Percentiles rank a stretch among this genome's conserved stretches.
Evolutionary conservation across 257 asterid genomes (phyloP).

Genomic region (Jaltomata sinuosa): DNA sequence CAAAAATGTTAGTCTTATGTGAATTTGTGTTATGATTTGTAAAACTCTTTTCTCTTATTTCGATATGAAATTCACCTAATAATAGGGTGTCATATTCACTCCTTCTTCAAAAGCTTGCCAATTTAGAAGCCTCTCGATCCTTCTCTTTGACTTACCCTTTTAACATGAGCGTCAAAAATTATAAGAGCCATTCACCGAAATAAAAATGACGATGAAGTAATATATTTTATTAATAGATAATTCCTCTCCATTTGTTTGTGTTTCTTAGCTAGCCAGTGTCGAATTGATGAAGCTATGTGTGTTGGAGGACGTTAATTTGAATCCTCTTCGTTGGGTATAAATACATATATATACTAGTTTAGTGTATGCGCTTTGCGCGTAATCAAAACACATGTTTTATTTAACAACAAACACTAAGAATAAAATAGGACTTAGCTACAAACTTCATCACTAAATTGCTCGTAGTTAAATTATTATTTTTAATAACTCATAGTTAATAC

Average conservation of each 20-base stretch:
- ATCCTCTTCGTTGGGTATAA: background rate
- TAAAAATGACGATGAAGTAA: background rate
- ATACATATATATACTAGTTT: too few relatives aligned
- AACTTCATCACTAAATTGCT: too few relatives aligned
- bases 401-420: too few relatives aligned
- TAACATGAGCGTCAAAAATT: background rate
- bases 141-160: background rate
- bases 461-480: too few relatives aligned
- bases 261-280: background rate
- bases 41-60: background rate
- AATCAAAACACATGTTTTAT: too few relatives aligned
- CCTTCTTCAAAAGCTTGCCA: background rate
- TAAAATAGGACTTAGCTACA: too few relatives aligned
- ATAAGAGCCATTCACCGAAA: background rate
- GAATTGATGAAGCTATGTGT: background rate
- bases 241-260: background rate
- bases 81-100: background rate
- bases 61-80: background rate
- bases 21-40: background rate
- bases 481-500: too few relatives aligned
- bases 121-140: rapidly evolving
- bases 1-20: background rate
- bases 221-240: background rate
- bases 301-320: background rate
- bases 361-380: too few relatives aligned